Evolutionary conservation across 805 yeast genomes (phyloP).

Genomic region (Starmerella stellata): DNA sequence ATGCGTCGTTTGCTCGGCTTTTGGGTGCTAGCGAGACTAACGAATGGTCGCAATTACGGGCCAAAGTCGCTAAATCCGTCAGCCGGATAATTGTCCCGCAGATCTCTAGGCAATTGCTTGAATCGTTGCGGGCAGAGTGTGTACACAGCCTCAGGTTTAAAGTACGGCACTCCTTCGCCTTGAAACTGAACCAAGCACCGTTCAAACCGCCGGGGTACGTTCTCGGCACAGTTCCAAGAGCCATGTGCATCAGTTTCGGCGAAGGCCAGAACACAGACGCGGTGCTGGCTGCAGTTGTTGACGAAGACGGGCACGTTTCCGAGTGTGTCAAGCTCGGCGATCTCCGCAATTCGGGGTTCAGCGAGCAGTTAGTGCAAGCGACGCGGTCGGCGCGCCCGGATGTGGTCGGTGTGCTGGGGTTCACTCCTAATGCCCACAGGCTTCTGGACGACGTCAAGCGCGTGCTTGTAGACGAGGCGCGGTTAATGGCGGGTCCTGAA

Average conservation of each 20-base stretch:
- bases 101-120: slow-evolving; percentile 61
- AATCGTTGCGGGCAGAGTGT: slow-evolving; percentile 58
- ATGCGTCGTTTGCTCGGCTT: slow-evolving; percentile 24
- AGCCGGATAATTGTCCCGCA: slow-evolving; percentile 48
- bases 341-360: slow-evolving; percentile 49
- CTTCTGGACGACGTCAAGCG: slow-evolving; percentile 36
- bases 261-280: slow-evolving; percentile 75
- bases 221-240: slow-evolving; percentile 69
- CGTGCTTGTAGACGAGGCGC: slow-evolving; percentile 36
- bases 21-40: slow-evolving; percentile 33
- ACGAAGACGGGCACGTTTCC: slow-evolving; percentile 61
- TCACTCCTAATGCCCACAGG: slow-evolving; percentile 50
- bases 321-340: slow-evolving; percentile 65
- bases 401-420: slow-evolving; percentile 81
- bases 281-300: slow-evolving; percentile 59
- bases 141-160: slow-evolving; percentile 49
- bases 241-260: slow-evolving; percentile 68
- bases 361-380: slow-evolving; percentile 39
- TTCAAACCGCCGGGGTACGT: slow-evolving; percentile 62
- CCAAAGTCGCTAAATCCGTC: slow-evolving; percentile 45
- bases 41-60: slow-evolving; percentile 68
- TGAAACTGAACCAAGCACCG: slow-evolving; percentile 82
- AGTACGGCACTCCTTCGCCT: slow-evolving; percentile 50
- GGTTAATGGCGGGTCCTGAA: slow-evolving; percentile 24
- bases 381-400: slow-evolving; percentile 61